These are phyloP conservation scores for Acacia confusa DNA, from an alignment of 306 rosid genomes.

Conservation along the genomic window DNA sequence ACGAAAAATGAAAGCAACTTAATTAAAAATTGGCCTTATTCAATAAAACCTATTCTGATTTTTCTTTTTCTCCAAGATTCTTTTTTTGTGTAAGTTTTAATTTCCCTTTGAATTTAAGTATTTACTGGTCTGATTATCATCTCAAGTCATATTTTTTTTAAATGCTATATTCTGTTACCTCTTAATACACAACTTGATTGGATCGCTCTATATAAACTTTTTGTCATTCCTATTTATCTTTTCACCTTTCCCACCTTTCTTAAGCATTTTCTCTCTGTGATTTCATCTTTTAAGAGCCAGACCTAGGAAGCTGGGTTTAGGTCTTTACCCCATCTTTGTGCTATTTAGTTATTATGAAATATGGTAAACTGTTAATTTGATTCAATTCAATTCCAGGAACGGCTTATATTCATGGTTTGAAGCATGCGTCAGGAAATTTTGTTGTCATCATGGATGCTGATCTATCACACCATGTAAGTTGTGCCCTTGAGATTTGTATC, in stretches of 20 bases:
- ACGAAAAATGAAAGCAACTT: background rate
- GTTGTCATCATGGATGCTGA: constrained; percentile 97
- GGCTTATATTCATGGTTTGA: constrained; percentile 89
- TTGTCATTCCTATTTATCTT: background rate
- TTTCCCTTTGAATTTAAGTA: background rate
- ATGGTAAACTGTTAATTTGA: constrained; percentile 30
- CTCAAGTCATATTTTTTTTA: constrained; percentile 5
- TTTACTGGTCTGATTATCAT: background rate
- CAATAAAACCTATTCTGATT: background rate
- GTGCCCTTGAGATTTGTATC: background rate
- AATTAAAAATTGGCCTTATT: background rate
- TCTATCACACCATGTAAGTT: constrained; percentile 87
- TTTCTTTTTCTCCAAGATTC: background rate
- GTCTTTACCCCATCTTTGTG: constrained; percentile 40
- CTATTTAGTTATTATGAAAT: background rate
- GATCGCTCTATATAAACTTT: constrained; percentile 1
- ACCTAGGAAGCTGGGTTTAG: constrained; percentile 90
- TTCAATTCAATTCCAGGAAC: constrained; percentile 66
- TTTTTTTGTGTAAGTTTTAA: background rate
- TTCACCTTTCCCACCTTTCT: background rate
- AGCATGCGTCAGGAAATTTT: constrained; percentile 94
- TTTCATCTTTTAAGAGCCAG: constrained; percentile 81
- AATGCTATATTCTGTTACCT: too few relatives aligned
- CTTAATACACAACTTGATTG: background rate
- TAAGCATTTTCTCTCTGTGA: constrained; percentile 25